Evolutionary conservation across 1,139 yeast species (phyloP), one percentile per base, ranked within the genome.

Genomic region (Saccharomyces hybrid): DNA sequence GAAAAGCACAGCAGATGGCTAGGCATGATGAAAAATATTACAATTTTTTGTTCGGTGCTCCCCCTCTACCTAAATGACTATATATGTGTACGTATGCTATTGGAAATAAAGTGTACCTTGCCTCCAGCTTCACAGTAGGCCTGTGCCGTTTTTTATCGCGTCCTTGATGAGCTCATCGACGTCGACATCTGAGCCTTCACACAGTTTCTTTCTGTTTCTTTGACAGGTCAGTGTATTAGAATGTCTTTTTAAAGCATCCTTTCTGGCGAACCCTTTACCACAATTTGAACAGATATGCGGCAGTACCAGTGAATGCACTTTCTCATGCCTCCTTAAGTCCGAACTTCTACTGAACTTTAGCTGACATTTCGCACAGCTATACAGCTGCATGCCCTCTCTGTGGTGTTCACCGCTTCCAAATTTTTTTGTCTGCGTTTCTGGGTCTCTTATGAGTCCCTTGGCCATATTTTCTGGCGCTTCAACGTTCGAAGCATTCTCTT

Each of bases 231-330:
- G 74, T 0, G 91, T 86, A 52, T 84, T 87, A 59, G 76, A 76
- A 69, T 83, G 95, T 61, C 93, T 74, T 67, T 84, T 86, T 60
- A 87, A 73, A 0, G 95, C 95, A 70, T 87, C 95, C 64, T 85
- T 85, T 47, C 95, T 72, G 2, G 93, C 93, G 74, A 87, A 87
- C 0, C 93, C 91, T 64, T 86, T 86, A 31, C 88, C 88, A 72
- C 95, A 87, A 34, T 75, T 72, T 9, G 83, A 81, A 70, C 95
- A 87, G 52, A 85, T 82, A 64, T 86, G 61, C 27, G 70, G 70
- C 49, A 66, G 53, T 5, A 65, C 63, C 29, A 66, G 61, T 19
- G 64, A 47, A 55, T 67, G 71, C 8, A 64, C 63, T 53, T 65
- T 66, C 50, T 65, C 70, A 52, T 67, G 71, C 48, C 71, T 62